Conservation (phyloP, 768 basidiomycete genomes). For the Amanita muscaria region DNA sequence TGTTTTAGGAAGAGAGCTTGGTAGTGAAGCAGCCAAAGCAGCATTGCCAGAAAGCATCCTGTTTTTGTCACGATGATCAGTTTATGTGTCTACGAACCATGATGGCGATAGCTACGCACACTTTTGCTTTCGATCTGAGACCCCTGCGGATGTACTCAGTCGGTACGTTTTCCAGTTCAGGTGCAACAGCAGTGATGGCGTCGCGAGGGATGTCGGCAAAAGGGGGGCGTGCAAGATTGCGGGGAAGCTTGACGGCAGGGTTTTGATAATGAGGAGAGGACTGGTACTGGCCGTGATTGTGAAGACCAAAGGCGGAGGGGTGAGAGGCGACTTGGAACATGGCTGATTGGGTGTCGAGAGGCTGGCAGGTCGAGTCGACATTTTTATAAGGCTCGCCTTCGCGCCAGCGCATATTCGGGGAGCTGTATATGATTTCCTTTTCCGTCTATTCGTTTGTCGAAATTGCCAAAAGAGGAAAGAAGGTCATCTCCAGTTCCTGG, state of each 20-base stretch:
- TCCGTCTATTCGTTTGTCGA: slow-evolving; percentile 33
- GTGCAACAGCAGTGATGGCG: slow-evolving; percentile 55
- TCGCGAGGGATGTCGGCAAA: slow-evolving; percentile 50
- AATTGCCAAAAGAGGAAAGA: slow-evolving; percentile 18
- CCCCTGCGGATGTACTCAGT: slow-evolving; percentile 60
- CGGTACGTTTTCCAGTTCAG: slow-evolving; percentile 56
- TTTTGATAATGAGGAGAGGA: slow-evolving; percentile 16
- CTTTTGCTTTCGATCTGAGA: slow-evolving; percentile 36
- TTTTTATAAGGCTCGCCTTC: slow-evolving; percentile 10
- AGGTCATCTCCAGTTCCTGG: neutral
- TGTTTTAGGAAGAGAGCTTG: slow-evolving; percentile 55
- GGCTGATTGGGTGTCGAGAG: slow-evolving; percentile 6
- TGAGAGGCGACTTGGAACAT: slow-evolving; percentile 46
- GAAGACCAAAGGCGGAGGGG: slow-evolving; percentile 30
- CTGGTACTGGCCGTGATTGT: slow-evolving; percentile 27
- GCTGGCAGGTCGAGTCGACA: slow-evolving; percentile 3
- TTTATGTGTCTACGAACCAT: slow-evolving; percentile 10
- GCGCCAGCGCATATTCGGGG: slow-evolving; percentile 25
- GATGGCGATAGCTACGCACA: slow-evolving; percentile 25
- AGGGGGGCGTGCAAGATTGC: slow-evolving; percentile 55
- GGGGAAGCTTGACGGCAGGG: slow-evolving; percentile 55
- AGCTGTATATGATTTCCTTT: slow-evolving; percentile 20
- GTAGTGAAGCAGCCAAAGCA: slow-evolving; percentile 44
- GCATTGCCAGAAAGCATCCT: slow-evolving; percentile 51
- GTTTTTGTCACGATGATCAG: slow-evolving; percentile 12